Base-by-base conservation (phyloP, 73 alveolate species). In the Urostyla sp. region DNA sequence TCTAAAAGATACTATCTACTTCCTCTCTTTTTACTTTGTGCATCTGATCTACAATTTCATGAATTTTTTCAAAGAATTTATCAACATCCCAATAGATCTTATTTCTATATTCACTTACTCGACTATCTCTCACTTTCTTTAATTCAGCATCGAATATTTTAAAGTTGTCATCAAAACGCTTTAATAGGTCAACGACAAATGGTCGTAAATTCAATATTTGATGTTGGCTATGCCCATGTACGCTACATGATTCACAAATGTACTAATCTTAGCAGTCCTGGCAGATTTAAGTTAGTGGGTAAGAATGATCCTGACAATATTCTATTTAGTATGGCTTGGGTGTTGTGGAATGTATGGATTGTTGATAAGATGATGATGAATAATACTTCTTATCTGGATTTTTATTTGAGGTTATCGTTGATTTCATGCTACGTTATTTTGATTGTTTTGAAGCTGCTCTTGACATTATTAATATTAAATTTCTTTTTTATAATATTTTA, bases 211-310 rank as follows among this genome's bases (percentile, higher is more conserved):
- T 59, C 31, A 59, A 3, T 16, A 59, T 55, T 32, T 59, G 15
- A 59, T 59, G 77, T 6, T 35, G 36, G 20, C 34, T 59, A 37
- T 59, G 77, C 7, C 77, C 77, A 7, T 59, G 57, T 5, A 59
- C 77, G 15, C 77, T 44, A 21, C 77, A 59, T 20, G 36, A 52
- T 21, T 59, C 77, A 34, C 77, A 59, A 2, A 59, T 59, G 34
- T 34, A 59, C 3, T 27, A n/a, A 13, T 59, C 77, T 2, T 37
- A 6, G 59, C 77, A 59, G 21, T 59, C 77, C 34, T 34, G 8
- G 77, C 77, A 59, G 36, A 59, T 52, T 31, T 59, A 23, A 35
- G 77, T 59, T 23, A 59, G 44, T n/a, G 77, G 77, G 57, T 34
- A 59, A 7, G 18, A 5, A 37, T 59, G 77, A 7, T 8, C 4